These are phyloP conservation scores for Cyanodermella asteris DNA, from an alignment of 2,329 filamentous ascomycete species.

Conservation along the genomic window DNA sequence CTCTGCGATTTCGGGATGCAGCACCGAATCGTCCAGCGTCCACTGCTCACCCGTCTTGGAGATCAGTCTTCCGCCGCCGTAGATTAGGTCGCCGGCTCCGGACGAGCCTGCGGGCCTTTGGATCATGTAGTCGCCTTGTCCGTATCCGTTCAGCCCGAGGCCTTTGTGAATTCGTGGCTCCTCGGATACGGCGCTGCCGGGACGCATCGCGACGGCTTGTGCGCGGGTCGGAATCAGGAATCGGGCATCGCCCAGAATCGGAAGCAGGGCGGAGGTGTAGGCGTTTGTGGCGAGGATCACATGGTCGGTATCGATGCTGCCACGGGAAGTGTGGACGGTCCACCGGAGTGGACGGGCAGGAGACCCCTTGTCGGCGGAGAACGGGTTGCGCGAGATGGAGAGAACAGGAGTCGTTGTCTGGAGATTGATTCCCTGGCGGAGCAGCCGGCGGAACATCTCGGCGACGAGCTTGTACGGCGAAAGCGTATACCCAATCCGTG, in stretches of 20 bases:
- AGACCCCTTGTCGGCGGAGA: slow-evolving; percentile 1
- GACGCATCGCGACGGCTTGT: slow-evolving; percentile 12
- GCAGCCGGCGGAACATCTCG: slow-evolving; percentile 24
- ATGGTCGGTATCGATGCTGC: slow-evolving; percentile 36
- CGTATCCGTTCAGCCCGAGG: slow-evolving; percentile 33
- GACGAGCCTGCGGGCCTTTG: slow-evolving; percentile 26
- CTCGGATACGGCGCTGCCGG: slow-evolving; percentile 16
- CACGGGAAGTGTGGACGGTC: slow-evolving; percentile 45
- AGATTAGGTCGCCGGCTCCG: slow-evolving; percentile 32
- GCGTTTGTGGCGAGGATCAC: slow-evolving; percentile 67
- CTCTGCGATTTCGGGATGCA: slow-evolving; percentile 28
- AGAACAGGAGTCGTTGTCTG: slow-evolving; percentile 13
- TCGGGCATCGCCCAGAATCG: slow-evolving; percentile 41
- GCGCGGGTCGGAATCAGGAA: slow-evolving; percentile 60
- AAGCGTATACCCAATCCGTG: no score
- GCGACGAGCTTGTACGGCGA: slow-evolving; percentile 19
- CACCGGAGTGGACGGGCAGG: slow-evolving; percentile 22
- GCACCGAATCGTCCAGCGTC: slow-evolving; percentile 31
- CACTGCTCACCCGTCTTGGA: no score
- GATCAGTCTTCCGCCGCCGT: no score
- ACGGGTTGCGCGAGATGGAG: slow-evolving; percentile 7
- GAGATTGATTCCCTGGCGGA: slow-evolving; percentile 15
- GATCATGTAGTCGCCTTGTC: slow-evolving; percentile 53
- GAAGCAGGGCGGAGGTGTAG: slow-evolving; percentile 58
- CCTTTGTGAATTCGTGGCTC: no score